phyloP scores from a whole-genome alignment of 2,329 filamentous ascomycete genomes.

The Periconia sp. region DNA sequence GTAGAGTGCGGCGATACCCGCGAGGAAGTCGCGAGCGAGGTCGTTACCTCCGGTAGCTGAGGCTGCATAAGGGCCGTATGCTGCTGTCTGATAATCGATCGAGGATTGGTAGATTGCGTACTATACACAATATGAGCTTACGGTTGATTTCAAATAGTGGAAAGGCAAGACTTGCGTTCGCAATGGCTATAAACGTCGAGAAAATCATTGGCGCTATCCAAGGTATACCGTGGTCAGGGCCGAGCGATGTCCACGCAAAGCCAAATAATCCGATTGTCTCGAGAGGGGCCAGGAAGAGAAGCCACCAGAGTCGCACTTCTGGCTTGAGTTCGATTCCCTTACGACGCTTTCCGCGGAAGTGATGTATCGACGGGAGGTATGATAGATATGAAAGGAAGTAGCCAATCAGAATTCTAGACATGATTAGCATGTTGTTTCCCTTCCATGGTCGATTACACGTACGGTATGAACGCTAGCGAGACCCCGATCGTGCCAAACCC shows the following conservation, averaged over 20 bases:
- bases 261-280: constrained; percentile 72
- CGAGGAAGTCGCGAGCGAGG: constrained; percentile 74
- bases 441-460: constrained; percentile 8
- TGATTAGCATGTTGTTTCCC: not conserved
- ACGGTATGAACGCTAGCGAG: constrained; percentile 67
- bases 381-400: constrained; percentile 68
- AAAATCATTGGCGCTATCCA: constrained; percentile 75
- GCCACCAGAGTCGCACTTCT: constrained; percentile 69
- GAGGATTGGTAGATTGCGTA: constrained; percentile 78
- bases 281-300: constrained; percentile 67
- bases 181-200: constrained; percentile 70
- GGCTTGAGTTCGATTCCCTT: constrained; percentile 42
- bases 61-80: constrained; percentile 74
- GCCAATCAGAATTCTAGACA: constrained; percentile 62
- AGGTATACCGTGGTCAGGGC: constrained; percentile 61
- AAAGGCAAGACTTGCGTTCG: constrained; percentile 58
- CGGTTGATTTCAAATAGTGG: not conserved
- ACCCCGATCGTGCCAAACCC: constrained; percentile 62
- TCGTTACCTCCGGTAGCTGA: constrained; percentile 79
- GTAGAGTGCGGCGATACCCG: constrained; percentile 73
- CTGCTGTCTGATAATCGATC: constrained; percentile 78
- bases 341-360: constrained; percentile 53
- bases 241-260: constrained; percentile 72
- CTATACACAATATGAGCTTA: constrained; percentile 24
- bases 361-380: constrained; percentile 65